Evolutionary conservation across 371 early-diverging fungal genomes (phyloP), one percentile per base, ranked within the genome.

Genomic region (Haplosporangium sp.): DNA sequence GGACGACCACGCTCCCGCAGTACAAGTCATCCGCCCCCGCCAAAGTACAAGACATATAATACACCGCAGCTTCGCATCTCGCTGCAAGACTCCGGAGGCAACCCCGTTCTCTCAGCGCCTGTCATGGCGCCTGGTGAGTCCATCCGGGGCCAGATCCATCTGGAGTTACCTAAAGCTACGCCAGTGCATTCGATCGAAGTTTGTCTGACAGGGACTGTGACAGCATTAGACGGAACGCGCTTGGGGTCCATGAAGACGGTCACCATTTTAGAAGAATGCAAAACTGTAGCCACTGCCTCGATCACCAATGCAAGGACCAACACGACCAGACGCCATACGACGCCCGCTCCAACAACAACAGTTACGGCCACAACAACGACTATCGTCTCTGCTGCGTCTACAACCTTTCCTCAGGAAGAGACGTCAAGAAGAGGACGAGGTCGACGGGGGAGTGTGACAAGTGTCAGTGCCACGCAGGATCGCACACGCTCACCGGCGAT

Each of bases 101-200:
- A 72, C 47, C 61, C 64, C 10, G 69, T 68, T 13, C 65, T 79
- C 18, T 79, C 79, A 1, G 57, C 79, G 16, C 79, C 79, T 3
- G 79, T 79, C 10, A 79, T 79, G 79, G 79, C 79, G 2, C 79
- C 79, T 29, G 79, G 79, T 20, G 79, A 79, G 43, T 79, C 79
- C 8, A 69, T 79, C 42, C 72, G 79, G 41, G 79, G 79, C 0
- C 79, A 79, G 51, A 79, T 79, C 38, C 68, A 79, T 50, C 41
- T 79, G 18, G 79, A 79, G 40, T 62, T 79, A 5, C 79, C 79
- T 38, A 79, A 79, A 45, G 68, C 79, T 12, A 79, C 79, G 1
- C 79, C 79, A 2, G 79, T 79, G 1, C 79, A 79, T 38, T 79
- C 79, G 14, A 79, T 79, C 38, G 79, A 79, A 37, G 69, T 79